Evolutionary conservation across 2,329 filamentous ascomycete genomes (phyloP).

Genomic region (Tolypocladium amazonense): DNA sequence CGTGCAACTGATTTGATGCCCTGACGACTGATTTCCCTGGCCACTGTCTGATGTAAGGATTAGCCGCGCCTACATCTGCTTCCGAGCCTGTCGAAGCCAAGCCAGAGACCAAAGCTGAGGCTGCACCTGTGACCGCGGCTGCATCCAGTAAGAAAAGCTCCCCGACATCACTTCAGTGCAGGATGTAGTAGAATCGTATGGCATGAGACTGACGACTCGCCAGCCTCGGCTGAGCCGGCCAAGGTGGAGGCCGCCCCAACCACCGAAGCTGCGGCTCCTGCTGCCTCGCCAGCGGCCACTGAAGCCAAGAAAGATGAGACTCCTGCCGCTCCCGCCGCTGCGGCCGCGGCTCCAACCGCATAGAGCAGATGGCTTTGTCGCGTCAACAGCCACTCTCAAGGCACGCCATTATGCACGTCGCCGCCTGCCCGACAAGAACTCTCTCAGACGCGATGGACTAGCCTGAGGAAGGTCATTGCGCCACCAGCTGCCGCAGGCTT

Average conservation of each 20-base stretch:
- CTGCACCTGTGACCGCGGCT: conserved; percentile 14
- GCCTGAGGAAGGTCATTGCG: neutral
- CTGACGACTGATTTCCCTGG: neutral
- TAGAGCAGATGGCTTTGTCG: conserved; percentile 2
- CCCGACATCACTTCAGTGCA: neutral
- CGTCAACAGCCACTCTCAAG: neutral
- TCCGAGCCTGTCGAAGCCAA: conserved; percentile 16
- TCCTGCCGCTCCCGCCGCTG: conserved; percentile 10
- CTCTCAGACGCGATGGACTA: neutral
- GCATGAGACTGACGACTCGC: conserved; percentile 1
- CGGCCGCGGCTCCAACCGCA: conserved; percentile 12
- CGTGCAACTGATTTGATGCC: conserved; percentile 5
- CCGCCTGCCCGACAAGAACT: neutral
- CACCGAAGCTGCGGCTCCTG: conserved; percentile 12
- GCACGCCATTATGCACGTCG: neutral
- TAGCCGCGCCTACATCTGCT: conserved; percentile 14
- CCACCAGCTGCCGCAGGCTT: neutral
- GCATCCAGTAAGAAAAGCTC: conserved; percentile 10
- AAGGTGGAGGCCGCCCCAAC: conserved; percentile 15
- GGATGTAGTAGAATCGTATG: neutral
- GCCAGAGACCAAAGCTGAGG: conserved; percentile 12
- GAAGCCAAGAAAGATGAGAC: conserved; percentile 16
- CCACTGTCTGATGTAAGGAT: neutral
- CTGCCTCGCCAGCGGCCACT: conserved; percentile 15
- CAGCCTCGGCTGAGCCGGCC: conserved; percentile 13